Conservation (phyloP, 2,329 filamentous ascomycete genomes). For the Aspergillus fischeri region DNA sequence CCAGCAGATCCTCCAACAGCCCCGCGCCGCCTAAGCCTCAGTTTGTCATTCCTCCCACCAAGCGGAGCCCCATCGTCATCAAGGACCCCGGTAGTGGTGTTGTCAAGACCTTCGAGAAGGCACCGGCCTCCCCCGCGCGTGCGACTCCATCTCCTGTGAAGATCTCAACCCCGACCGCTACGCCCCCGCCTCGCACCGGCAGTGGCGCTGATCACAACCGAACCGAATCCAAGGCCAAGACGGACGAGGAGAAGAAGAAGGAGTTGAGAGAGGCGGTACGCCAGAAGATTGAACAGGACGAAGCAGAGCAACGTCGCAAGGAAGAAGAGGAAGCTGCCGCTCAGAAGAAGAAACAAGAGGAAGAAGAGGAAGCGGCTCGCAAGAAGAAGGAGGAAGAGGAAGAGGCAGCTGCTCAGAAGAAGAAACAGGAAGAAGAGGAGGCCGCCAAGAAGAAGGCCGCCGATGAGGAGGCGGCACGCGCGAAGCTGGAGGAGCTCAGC, state of each 20-base stretch:
- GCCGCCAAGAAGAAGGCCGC: conserved; percentile 27
- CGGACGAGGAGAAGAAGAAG: conserved; percentile 74
- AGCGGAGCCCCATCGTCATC: conserved; percentile 75
- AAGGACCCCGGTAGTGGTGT: conserved; percentile 77
- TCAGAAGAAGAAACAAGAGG: conserved; percentile 24
- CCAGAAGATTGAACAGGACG: conserved; percentile 55
- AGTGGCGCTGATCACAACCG: conserved; percentile 65
- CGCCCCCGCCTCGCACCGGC: conserved; percentile 71
- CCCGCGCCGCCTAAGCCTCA: conserved; percentile 59
- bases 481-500: conserved; percentile 21
- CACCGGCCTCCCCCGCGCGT: conserved; percentile 57
- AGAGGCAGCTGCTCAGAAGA: conserved; percentile 10
- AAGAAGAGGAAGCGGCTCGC: conserved; percentile 28
- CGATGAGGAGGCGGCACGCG: conserved; percentile 18
- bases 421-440: conserved; percentile 24
- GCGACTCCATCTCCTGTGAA: conserved; percentile 56
- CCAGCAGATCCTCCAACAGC: conserved; percentile 52
- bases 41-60: conserved; percentile 59
- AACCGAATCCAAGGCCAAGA: conserved; percentile 70
- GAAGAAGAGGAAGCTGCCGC: conserved; percentile 44
- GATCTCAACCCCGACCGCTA: conserved; percentile 67
- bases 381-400: conserved; percentile 27
- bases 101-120: conserved; percentile 66
- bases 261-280: conserved; percentile 60
- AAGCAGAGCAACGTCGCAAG: conserved; percentile 46